phyloP scores from a whole-genome alignment of 305 asterid species.

The Andrographis paniculata region DNA sequence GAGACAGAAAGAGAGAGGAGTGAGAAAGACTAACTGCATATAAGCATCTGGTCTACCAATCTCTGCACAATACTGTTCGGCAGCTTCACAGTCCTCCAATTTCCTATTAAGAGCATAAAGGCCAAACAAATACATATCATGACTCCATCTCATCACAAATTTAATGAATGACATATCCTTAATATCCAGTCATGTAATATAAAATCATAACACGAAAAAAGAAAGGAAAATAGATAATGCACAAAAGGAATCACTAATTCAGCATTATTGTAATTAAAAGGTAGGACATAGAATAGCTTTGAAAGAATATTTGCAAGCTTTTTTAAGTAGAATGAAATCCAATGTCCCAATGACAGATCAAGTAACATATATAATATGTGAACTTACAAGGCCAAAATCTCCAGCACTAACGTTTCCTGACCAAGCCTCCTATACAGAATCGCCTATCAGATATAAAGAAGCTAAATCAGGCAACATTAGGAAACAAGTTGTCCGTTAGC shows the following conservation, averaged over 20 bases:
- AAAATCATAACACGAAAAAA: no score
- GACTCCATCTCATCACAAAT: conserved; percentile 7
- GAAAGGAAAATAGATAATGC: no score
- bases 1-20: conserved; percentile 20
- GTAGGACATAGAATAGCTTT: neutral
- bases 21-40: conserved; percentile 58
- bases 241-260: no score
- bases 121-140: conserved; percentile 9
- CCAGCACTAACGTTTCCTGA: conserved; percentile 76
- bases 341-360: neutral
- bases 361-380: conserved; percentile 1
- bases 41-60: conserved; percentile 98
- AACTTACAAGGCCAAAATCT: conserved; percentile 90
- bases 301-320: neutral
- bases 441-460: conserved; percentile 54
- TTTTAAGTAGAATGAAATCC: conserved; percentile 1
- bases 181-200: no score
- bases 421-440: conserved; percentile 95
- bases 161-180: conserved; percentile 1
- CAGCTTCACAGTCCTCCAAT: conserved; percentile 93
- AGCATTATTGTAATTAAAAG: no score
- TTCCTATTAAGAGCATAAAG: conserved; percentile 41
- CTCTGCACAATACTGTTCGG: conserved; percentile 92
- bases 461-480: conserved; percentile 15
- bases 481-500: neutral